Conservation (phyloP, 495 filamentous ascomycete genomes). For the Tuber microsphaerosporum region DNA sequence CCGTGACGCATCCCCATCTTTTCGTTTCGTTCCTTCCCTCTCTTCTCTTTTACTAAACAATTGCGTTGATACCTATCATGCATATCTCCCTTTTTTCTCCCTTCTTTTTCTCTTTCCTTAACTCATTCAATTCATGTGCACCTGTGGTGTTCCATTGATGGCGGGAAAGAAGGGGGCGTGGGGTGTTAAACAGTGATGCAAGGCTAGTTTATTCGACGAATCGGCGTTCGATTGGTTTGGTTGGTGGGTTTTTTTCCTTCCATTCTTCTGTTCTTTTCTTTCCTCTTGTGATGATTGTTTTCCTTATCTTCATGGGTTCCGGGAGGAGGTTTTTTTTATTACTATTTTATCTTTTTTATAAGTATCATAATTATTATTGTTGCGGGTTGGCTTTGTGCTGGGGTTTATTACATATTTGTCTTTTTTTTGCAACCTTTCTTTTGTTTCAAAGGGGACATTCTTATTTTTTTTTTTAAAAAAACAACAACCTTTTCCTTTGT, state of each 20-base stretch:
- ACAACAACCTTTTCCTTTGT: neutral
- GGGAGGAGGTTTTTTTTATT: slow-evolving; percentile 2
- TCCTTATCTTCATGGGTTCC: slow-evolving; percentile 1
- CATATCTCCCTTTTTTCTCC: neutral
- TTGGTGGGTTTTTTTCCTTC: slow-evolving; percentile 12
- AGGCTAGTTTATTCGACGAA: slow-evolving; percentile 2
- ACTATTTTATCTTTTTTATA: neutral
- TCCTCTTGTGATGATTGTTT: slow-evolving; percentile 4
- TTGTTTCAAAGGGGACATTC: neutral
- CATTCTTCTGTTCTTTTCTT: slow-evolving; percentile 6
- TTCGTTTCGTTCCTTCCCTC: neutral
- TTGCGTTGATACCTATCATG: neutral
- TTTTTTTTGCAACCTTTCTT: neutral
- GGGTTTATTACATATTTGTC: neutral
- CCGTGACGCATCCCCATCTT: neutral
- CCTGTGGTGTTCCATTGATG: neutral
- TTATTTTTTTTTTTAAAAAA: neutral
- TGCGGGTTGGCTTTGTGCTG: neutral
- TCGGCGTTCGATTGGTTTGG: slow-evolving; percentile 19
- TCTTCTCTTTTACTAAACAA: neutral
- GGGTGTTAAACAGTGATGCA: neutral
- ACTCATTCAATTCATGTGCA: neutral
- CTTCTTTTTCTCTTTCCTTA: neutral
- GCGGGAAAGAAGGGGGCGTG: neutral
- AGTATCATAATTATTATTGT: slow-evolving; percentile 2